These are phyloP conservation scores for Rhazya stricta DNA, from an alignment of 257 asterid species.

Conservation along the genomic window DNA sequence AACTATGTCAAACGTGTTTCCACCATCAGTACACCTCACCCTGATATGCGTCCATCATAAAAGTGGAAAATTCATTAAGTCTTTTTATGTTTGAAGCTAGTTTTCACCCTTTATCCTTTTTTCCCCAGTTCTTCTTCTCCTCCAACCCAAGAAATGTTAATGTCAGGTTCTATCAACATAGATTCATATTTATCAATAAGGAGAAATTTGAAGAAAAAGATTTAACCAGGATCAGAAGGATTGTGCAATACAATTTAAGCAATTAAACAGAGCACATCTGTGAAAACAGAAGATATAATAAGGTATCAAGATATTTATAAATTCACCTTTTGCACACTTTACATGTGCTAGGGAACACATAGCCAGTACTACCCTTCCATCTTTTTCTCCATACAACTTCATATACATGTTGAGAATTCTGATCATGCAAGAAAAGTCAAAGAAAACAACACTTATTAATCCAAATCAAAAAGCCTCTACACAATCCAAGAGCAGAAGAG, in stretches of 20 bases:
- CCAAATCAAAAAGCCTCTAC: constrained; percentile 6
- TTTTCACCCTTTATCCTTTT: background rate
- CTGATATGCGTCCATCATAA: background rate
- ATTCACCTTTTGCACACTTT: constrained; percentile 81
- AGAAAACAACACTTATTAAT: constrained; percentile 18
- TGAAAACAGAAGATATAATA: background rate
- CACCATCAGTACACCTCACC: background rate
- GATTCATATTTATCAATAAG: background rate
- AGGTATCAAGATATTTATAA: background rate
- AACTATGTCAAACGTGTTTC: background rate
- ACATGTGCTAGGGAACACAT: constrained; percentile 84
- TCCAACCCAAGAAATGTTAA: background rate
- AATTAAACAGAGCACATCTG: background rate
- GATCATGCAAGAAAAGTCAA: constrained; percentile 18
- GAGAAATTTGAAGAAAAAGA: background rate
- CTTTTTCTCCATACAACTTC: constrained; percentile 64
- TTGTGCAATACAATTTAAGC: background rate
- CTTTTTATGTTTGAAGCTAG: background rate
- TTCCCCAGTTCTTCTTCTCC: background rate
- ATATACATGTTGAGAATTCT: constrained; percentile 56
- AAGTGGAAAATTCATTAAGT: background rate
- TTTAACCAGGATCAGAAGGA: background rate
- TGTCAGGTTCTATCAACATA: background rate
- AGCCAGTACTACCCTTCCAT: constrained; percentile 80
- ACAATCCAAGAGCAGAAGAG: background rate